Evolutionary conservation across 1,139 yeast genomes (phyloP).

Genomic region (Sugiyamaella neomexicana): DNA sequence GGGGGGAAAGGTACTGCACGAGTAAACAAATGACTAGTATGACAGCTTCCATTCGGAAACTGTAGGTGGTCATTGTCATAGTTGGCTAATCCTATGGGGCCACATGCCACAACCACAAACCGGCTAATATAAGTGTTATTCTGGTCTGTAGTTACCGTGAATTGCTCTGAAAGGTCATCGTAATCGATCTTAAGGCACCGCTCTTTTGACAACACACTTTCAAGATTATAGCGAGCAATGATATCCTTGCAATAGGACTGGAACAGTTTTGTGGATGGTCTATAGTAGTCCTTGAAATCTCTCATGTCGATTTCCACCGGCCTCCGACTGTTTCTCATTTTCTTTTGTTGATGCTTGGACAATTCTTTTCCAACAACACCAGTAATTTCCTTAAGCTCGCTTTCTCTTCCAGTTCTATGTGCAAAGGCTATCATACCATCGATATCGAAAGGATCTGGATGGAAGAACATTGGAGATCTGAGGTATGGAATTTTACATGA

Average conservation of each 20-base stretch:
- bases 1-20: constrained; percentile 28
- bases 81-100: constrained; percentile 47
- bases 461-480: constrained; percentile 55
- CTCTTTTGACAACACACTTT: constrained; percentile 41
- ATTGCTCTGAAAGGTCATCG: constrained; percentile 21
- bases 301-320: constrained; percentile 45
- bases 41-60: constrained; percentile 44
- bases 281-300: constrained; percentile 50
- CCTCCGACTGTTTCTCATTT: constrained; percentile 32
- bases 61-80: constrained; percentile 34
- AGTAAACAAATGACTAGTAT: constrained; percentile 47
- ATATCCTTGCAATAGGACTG: constrained; percentile 46
- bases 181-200: constrained; percentile 44
- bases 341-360: constrained; percentile 49
- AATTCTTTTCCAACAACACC: constrained; percentile 52
- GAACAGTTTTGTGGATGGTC: constrained; percentile 49
- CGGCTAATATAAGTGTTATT: constrained; percentile 41
- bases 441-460: constrained; percentile 50
- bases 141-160: constrained; percentile 17
- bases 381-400: constrained; percentile 47
- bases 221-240: constrained; percentile 42
- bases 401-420: constrained; percentile 40
- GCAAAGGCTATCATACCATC: constrained; percentile 51
- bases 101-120: constrained; percentile 46
- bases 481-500: constrained; percentile 48